Evolutionary conservation across 2,329 filamentous ascomycete species (phyloP).

Genomic region (Hymenoscyphus fraxineus): DNA sequence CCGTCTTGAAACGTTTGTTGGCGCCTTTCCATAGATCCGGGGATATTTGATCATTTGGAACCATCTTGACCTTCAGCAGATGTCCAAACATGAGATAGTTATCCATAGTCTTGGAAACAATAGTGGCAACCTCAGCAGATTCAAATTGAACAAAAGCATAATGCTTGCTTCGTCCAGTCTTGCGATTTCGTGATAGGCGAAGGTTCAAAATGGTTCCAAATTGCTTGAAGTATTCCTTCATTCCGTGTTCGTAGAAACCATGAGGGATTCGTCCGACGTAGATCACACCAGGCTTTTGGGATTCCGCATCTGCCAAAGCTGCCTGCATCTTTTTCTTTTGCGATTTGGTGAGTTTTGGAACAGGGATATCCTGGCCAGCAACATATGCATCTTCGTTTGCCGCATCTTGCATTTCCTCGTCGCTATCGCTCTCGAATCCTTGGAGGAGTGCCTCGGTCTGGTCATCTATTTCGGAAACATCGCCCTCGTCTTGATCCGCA

Average conservation of each 20-base stretch:
- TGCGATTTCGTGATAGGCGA: constrained; percentile 85
- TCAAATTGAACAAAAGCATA: constrained; percentile 91
- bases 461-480: constrained; percentile 42
- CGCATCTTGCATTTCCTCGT: constrained; percentile 39
- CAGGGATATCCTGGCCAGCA: constrained; percentile 34
- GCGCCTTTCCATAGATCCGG: constrained; percentile 83
- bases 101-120: constrained; percentile 94
- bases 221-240: constrained; percentile 89
- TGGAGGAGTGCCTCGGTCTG: constrained; percentile 51
- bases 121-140: constrained; percentile 73
- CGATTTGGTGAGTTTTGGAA: constrained; percentile 42
- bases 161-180: constrained; percentile 87
- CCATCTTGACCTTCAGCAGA: constrained; percentile 80
- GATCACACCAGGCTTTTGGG: constrained; percentile 68
- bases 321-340: constrained; percentile 49
- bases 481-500: constrained; percentile 21
- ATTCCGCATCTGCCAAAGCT: constrained; percentile 38
- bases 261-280: constrained; percentile 90
- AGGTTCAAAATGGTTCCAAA: constrained; percentile 78
- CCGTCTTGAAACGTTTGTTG: constrained; percentile 82
- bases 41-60: constrained; percentile 75
- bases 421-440: constrained; percentile 53
- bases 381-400: constrained; percentile 39
- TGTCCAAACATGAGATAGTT: constrained; percentile 95
- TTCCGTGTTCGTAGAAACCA: constrained; percentile 96